Evolutionary conservation across 108 stramenopile genomes (phyloP), one percentile per base, ranked within the genome.

Genomic region (Fistulifera pelliculosa): DNA sequence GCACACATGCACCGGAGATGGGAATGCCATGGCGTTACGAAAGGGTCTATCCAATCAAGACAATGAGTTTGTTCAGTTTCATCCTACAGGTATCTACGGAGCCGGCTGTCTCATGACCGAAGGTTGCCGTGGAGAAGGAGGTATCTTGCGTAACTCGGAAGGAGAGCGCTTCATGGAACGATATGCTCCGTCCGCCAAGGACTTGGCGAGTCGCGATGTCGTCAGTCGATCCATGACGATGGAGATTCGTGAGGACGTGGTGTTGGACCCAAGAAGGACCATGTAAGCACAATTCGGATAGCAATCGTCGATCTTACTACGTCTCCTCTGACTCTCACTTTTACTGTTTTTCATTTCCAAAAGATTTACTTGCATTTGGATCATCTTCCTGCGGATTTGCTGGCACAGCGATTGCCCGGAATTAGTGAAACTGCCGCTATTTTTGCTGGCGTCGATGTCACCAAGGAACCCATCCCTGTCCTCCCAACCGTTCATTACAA

Each of bases 51-150:
- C 95, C 50, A 81, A 91, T 56, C 85, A 97, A 70, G 98, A 99
- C 74, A 94, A 94, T 14, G 98, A 99, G 67, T 99, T 99, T 75
- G 94, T 99, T 4, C 98, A 99, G 72, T 98, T 99, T 74, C 98
- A 99, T 76, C 98, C 98, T 52, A 99, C 98, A 15, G 98, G 98
- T 38, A 99, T 99, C 52, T 99, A 99, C 68, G 98, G 98, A 38
- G 98, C 98, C 0, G 98, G 98, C 24, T 99, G 98, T 84, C 81
- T 99, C 60, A 99, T 99, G 74, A 99, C 98, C n/a, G 98, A 99
- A 81, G 98, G 98, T 61, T 97, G 95, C 72, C 85, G 98, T 56
- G 98, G 98, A 28, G 98, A 99, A 75, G 98, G 98, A 27, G 98
- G 98, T 23, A 96, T 98, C 40, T 70, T 99, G 42, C 69, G 96